These are phyloP conservation scores for Calonectria hawksworthii DNA, from an alignment of 2,329 filamentous ascomycete genomes.

Conservation along the genomic window DNA sequence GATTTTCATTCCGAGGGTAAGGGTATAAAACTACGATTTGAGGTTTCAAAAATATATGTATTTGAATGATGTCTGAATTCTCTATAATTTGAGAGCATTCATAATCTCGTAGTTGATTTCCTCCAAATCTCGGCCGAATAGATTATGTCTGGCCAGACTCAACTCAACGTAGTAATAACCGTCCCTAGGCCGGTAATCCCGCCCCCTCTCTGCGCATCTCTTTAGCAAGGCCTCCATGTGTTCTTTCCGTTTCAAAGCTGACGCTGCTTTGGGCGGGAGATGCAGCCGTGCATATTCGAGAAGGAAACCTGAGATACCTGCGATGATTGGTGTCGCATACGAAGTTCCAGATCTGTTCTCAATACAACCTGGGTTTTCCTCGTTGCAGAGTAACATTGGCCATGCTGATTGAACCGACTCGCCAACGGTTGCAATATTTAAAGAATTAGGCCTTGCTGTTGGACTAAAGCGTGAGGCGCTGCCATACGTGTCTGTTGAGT, in stretches of 20 bases:
- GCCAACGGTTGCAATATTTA: constrained; percentile 24
- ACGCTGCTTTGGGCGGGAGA: not conserved
- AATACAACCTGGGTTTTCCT: not conserved
- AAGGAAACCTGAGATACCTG: constrained; percentile 14
- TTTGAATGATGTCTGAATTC: no score
- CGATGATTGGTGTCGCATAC: constrained; percentile 22
- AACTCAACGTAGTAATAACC: constrained; percentile 19
- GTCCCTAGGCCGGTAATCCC: constrained; percentile 6
- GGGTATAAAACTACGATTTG: no score
- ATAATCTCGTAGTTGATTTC: constrained; percentile 7
- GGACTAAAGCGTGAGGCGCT: constrained; percentile 25
- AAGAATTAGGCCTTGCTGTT: not conserved
- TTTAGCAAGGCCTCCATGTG: constrained; percentile 20
- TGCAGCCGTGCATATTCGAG: constrained; percentile 19
- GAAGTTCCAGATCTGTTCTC: constrained; percentile 18
- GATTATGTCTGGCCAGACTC: constrained; percentile 19
- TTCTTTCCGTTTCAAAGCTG: constrained; percentile 8
- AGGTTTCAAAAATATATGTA: no score
- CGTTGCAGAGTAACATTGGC: constrained; percentile 16
- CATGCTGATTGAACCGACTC: constrained; percentile 27
- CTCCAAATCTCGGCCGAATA: constrained; percentile 12
- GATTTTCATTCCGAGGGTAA: no score
- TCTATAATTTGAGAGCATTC: constrained; percentile 1
- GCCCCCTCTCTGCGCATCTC: constrained; percentile 9
- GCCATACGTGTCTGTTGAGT: constrained; percentile 26